These are phyloP conservation scores for Amaranthus cruentus DNA, from an alignment of 148 eudicot species.

Conservation along the genomic window DNA sequence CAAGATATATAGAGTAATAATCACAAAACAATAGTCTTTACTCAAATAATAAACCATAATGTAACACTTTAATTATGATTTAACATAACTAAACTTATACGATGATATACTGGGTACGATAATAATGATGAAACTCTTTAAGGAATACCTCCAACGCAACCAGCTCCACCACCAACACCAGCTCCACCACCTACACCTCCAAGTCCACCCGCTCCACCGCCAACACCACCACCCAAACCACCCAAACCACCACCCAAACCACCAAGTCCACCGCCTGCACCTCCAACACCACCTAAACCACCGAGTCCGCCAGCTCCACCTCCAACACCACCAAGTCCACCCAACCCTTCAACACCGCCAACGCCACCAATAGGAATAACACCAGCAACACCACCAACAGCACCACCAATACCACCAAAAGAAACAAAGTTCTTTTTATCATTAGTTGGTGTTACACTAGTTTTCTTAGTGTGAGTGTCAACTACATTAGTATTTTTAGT, in stretches of 20 bases:
- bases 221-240: not conserved
- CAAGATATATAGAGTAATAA: not conserved
- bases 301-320: conserved; percentile 14
- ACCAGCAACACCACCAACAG: conserved; percentile 4
- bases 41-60: too few relatives aligned
- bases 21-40: not conserved
- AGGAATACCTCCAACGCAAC: not conserved
- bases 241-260: conserved; percentile 5
- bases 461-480: conserved; percentile 10
- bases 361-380: conserved; percentile 8
- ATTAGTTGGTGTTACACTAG: not conserved
- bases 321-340: not conserved
- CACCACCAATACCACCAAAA: conserved; percentile 16
- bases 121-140: too few relatives aligned
- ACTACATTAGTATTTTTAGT: not conserved
- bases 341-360: not conserved
- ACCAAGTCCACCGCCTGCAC: conserved; percentile 14
- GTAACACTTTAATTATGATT: too few relatives aligned
- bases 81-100: too few relatives aligned
- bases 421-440: conserved; percentile 18
- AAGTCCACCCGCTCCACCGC: not conserved
- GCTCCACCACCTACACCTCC: conserved; percentile 8
- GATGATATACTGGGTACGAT: not conserved
- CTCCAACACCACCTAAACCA: conserved; percentile 15
- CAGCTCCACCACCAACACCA: conserved; percentile 13